Evolutionary conservation across 2,329 filamentous ascomycete genomes (phyloP).

Genomic region (Aureobasidium namibiae): DNA sequence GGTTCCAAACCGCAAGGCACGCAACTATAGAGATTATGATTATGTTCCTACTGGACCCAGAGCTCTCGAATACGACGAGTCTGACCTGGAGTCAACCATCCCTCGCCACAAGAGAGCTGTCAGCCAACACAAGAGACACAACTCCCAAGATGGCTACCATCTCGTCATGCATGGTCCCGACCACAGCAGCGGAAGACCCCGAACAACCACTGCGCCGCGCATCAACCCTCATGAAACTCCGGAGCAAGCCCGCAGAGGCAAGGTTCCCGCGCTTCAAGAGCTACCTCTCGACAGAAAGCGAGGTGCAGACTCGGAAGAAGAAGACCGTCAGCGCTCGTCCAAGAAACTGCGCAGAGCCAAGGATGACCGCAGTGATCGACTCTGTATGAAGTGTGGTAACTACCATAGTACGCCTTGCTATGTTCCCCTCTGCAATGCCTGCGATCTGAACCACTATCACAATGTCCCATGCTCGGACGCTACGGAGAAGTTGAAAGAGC

Average conservation of each 20-base stretch:
- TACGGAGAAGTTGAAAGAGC: neutral
- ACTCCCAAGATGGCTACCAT: neutral
- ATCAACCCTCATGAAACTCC: neutral
- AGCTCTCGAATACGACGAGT: neutral
- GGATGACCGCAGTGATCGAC: neutral
- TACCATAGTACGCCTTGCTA: constrained; percentile 1
- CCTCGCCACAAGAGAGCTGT: neutral
- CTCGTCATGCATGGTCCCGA: neutral
- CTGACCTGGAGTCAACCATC: neutral
- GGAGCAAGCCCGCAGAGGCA: neutral
- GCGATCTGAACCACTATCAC: neutral
- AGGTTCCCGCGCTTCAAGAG: neutral
- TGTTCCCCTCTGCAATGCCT: neutral
- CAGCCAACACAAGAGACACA: neutral
- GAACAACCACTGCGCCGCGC: too few relatives aligned
- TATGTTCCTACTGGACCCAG: neutral
- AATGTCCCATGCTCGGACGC: neutral
- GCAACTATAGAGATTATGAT: neutral
- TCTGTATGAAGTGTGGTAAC: neutral
- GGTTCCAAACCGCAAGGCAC: neutral
- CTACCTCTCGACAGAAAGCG: neutral
- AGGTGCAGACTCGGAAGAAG: neutral
- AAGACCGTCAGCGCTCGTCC: neutral
- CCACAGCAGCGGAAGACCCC: neutral
- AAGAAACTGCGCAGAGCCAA: neutral